Percentiles rank a stretch among this genome's conserved stretches.
These are phyloP conservation scores for Pythium insidiosum DNA, from an alignment of 352 stramenopile species.

Conservation along the genomic window DNA sequence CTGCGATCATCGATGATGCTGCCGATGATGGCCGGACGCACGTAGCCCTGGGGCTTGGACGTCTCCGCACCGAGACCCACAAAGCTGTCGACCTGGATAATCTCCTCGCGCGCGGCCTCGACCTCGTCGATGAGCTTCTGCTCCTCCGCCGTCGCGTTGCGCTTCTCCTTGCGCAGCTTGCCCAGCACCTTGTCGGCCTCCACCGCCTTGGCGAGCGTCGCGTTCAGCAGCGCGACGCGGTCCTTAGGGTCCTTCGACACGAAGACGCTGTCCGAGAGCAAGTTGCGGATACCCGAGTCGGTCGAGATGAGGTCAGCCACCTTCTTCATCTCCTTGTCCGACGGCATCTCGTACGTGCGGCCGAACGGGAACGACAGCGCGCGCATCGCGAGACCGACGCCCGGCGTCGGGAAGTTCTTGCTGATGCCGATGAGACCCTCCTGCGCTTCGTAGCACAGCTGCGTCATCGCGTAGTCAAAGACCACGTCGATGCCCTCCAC, in stretches of 20 bases:
- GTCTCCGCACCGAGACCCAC: no score
- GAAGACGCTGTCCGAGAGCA: no score
- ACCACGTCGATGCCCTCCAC: conserved; percentile 93
- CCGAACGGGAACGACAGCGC: conserved; percentile 94
- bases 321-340: conserved; percentile 89
- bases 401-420: conserved; percentile 94
- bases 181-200: no score
- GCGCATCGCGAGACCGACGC: conserved; percentile 92
- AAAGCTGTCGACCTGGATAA: no score
- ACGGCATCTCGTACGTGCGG: conserved; percentile 86
- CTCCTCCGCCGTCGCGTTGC: no score
- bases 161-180: no score
- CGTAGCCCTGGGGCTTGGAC: no score
- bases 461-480: conserved; percentile 96
- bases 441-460: conserved; percentile 93
- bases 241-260: conserved; percentile 48
- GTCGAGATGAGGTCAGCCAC: conserved; percentile 71
- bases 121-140: no score
- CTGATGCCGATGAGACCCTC: conserved; percentile 92
- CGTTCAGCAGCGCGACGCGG: conserved; percentile 66
- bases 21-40: no score
- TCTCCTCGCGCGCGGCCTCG: no score
- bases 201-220: no score
- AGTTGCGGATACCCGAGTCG: conserved; percentile 56
- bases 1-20: conserved; percentile 25